Percentiles rank a stretch among this genome's conserved stretches.
These are phyloP conservation scores for Colletotrichum kahawae DNA, from an alignment of 2,329 filamentous ascomycete genomes.

Conservation along the genomic window DNA sequence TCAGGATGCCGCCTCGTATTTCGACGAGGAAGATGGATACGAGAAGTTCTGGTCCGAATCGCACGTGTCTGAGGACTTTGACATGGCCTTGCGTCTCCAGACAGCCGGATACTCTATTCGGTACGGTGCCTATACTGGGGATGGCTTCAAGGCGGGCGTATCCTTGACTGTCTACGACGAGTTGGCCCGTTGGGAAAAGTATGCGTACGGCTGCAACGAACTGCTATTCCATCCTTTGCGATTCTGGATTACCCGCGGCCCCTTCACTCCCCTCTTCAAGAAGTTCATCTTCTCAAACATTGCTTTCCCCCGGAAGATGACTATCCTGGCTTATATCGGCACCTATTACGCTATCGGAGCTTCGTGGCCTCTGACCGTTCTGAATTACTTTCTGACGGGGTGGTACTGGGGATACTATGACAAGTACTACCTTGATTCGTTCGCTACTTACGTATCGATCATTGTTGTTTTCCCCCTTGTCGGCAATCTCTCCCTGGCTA, in stretches of 20 bases:
- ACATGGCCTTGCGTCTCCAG: constrained; percentile 76
- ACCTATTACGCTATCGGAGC: constrained; percentile 71
- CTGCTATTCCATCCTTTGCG: constrained; percentile 72
- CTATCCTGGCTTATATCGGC: constrained; percentile 73
- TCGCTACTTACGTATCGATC: constrained; percentile 67
- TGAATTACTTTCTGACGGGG: constrained; percentile 75
- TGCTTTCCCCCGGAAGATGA: constrained; percentile 69
- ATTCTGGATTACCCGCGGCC: constrained; percentile 65
- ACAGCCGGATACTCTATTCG: constrained; percentile 71
- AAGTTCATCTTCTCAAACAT: constrained; percentile 66
- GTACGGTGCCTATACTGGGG: constrained; percentile 70
- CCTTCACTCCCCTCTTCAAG: constrained; percentile 69
- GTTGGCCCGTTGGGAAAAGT: constrained; percentile 75
- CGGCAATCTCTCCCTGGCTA: constrained; percentile 64
- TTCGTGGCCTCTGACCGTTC: constrained; percentile 68
- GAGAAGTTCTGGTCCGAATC: constrained; percentile 77
- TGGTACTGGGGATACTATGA: constrained; percentile 73
- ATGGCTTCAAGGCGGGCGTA: constrained; percentile 76
- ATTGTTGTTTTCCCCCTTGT: constrained; percentile 69
- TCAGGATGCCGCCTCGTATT: constrained; percentile 36
- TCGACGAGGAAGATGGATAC: constrained; percentile 59
- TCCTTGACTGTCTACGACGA: constrained; percentile 77
- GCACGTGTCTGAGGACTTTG: constrained; percentile 80
- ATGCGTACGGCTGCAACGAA: constrained; percentile 75
- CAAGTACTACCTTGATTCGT: constrained; percentile 71